Percentiles rank a stretch among this genome's conserved stretches.
Evolutionary conservation across 169 alveolate species (phyloP).

Genomic region (Eimeria praecox): DNA sequence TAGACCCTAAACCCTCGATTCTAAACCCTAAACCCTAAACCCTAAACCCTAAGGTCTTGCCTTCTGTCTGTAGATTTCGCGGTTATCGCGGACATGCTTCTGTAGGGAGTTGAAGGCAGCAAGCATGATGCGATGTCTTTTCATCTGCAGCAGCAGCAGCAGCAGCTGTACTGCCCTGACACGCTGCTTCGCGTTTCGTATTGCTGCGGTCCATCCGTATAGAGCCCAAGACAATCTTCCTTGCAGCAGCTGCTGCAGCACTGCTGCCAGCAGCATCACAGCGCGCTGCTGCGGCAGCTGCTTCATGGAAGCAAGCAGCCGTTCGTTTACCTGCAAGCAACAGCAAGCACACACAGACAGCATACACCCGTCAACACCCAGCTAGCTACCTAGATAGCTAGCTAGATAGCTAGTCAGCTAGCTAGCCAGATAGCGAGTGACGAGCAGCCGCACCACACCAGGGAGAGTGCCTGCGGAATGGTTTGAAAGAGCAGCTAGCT

Average conservation of each 20-base stretch:
- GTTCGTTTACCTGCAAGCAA: constrained; percentile 48
- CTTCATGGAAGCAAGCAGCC: constrained; percentile 10
- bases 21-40: neutral
- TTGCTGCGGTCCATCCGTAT: neutral
- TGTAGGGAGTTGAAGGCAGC: constrained; percentile 34
- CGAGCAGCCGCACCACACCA: neutral
- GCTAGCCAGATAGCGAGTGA: neutral
- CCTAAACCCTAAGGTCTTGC: neutral
- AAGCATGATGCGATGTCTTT: neutral
- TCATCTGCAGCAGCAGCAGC: constrained; percentile 3
- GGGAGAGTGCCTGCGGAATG: no score
- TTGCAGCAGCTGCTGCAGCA: constrained; percentile 51
- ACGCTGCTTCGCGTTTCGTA: neutral
- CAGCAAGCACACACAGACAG: neutral
- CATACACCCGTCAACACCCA: neutral
- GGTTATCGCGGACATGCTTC: constrained; percentile 20
- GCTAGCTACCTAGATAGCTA: neutral
- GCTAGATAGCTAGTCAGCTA: neutral
- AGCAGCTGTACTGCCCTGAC: neutral
- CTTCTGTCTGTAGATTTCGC: constrained; percentile 45
- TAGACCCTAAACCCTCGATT: neutral
- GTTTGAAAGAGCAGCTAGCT: no score
- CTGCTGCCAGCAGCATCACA: constrained; percentile 8
- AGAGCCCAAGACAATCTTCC: constrained; percentile 25
- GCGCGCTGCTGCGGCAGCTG: constrained; percentile 50